Base-by-base conservation (phyloP, 495 filamentous ascomycete genomes). In the Aspergillus taichungensis region DNA sequence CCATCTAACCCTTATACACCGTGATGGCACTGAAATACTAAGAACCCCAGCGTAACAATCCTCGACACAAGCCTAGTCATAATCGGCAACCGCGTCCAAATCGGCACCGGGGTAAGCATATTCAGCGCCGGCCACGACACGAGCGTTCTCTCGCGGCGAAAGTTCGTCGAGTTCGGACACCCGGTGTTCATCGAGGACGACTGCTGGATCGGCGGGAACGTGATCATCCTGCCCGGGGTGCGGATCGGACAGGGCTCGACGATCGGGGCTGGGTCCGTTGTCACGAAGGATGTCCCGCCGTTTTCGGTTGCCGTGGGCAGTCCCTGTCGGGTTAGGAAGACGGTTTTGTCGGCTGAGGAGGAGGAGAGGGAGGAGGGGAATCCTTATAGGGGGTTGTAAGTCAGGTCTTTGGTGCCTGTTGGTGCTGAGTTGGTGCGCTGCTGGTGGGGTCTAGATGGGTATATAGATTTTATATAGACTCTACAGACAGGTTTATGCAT, bases 181-280 rank as follows among this genome's bases (percentile, higher is more conserved):
- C 79, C 84, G 5, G 84, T 94, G 37, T 71, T 63, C 8, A 79
- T 94, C 37, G 87, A 78, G 1, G 83, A 90, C 48, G 88, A 94
- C 55, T 90, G 85, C 56, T 94, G 88, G 87, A 68, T 94, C 33
- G 85, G 87, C 0, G 87, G 85, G 0, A 81, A 80, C 54, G 84
- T 82, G 3, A 64, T 76, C 11, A 72, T 94, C 8, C 59, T 84
- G 8, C 78, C 85, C 0, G 88, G 88, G 0, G 84, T 94, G 8
- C 84, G 64, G 3, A 68, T 74, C 28, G 70, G 70, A 0, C 54
- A 70, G 47, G 70, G 70, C 3, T 69, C 56, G 12, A 72, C 68
- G 5, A 62, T 74, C 40, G 70, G 67, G 0, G 70, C 70, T 1
- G 69, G 67, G 1, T 61, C 62, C 0, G 58, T 78, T 8, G 74